phyloP scores from a whole-genome alignment of 164 flowering plant species.

The Annona cherimola region DNA sequence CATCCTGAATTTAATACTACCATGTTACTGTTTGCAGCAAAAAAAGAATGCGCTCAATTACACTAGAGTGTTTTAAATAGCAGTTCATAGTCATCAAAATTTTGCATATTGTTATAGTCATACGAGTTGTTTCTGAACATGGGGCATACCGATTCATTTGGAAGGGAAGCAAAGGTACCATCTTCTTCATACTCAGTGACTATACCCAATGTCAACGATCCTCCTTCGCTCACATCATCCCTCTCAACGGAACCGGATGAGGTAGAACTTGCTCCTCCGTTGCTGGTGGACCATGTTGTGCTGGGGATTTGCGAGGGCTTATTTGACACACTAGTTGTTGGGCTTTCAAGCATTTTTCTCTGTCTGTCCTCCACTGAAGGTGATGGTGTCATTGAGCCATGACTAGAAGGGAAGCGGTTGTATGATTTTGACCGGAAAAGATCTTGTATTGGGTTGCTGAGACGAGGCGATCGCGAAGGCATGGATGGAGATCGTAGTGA shows the following conservation, averaged over 20 bases:
- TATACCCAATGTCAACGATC: background rate
- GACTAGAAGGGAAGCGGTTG: slow-evolving; percentile 4
- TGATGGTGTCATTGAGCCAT: background rate
- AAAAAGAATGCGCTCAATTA: background rate
- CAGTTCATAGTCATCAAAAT: background rate
- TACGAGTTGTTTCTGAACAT: background rate
- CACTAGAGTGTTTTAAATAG: background rate
- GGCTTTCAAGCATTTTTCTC: background rate
- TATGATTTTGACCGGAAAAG: slow-evolving; percentile 25
- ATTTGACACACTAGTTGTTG: background rate
- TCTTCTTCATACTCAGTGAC: slow-evolving; percentile 12
- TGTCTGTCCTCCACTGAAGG: slow-evolving; percentile 20
- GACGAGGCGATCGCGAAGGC: slow-evolving; percentile 2
- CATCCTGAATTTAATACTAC: slow-evolving; percentile 35
- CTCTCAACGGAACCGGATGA: slow-evolving; percentile 12
- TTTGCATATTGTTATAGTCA: background rate
- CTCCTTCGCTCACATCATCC: slow-evolving; percentile 16
- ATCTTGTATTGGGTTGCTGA: slow-evolving; percentile 21
- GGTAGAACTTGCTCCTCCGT: slow-evolving; percentile 10
- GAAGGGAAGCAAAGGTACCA: slow-evolving; percentile 22
- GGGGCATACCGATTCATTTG: slow-evolving; percentile 33
- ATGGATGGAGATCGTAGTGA: background rate
- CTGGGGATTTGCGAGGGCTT: slow-evolving; percentile 17
- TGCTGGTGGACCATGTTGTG: slow-evolving; percentile 25
- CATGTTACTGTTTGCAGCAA: background rate